phyloP scores from a whole-genome alignment of 495 filamentous ascomycete genomes.

The Cercophora sp. region DNA sequence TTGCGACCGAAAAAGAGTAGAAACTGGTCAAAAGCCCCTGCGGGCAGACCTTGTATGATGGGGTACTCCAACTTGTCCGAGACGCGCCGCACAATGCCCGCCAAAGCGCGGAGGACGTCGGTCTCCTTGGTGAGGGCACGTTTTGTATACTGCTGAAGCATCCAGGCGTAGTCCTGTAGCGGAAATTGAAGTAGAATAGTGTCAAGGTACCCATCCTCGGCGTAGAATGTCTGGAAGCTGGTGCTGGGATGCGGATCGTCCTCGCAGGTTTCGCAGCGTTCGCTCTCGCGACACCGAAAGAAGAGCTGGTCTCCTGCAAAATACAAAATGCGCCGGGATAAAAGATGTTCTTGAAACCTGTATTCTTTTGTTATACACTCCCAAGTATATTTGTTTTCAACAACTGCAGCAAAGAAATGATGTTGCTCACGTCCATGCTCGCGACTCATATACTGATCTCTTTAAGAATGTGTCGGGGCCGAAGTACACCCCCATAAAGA shows the following conservation, averaged over 20 bases:
- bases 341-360: constrained; percentile 20
- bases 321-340: constrained; percentile 12
- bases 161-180: constrained; percentile 1
- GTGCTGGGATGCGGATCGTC: background rate
- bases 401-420: background rate
- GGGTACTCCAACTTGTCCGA: constrained; percentile 10
- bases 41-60: constrained; percentile 17
- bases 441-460: constrained; percentile 5
- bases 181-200: too few species aligned
- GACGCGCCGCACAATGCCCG: constrained; percentile 13
- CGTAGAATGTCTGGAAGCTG: background rate
- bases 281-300: constrained; percentile 4
- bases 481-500: background rate
- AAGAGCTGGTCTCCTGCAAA: constrained; percentile 7
- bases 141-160: constrained; percentile 12
- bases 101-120: constrained; percentile 14
- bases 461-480: background rate
- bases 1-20: constrained; percentile 1
- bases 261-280: background rate
- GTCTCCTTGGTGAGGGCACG: constrained; percentile 12
- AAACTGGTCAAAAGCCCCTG: constrained; percentile 11
- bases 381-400: background rate
- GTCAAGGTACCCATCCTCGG: background rate
- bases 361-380: background rate
- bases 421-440: constrained; percentile 13